Conservation (phyloP, 441 rosid genomes). For the Capsella rubella region DNA sequence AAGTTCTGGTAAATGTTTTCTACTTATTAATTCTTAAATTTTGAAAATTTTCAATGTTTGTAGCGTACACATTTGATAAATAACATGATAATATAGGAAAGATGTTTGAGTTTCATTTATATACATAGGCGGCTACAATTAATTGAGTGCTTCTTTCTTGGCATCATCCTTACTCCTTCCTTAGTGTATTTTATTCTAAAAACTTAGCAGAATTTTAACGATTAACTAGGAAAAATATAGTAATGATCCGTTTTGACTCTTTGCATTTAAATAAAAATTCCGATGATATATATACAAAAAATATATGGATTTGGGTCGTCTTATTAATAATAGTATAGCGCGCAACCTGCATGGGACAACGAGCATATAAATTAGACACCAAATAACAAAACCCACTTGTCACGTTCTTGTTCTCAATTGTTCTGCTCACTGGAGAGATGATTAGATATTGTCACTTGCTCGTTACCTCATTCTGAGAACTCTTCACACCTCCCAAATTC, state of each 20-base stretch:
- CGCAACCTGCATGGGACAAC: constrained; percentile 36
- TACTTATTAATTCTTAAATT: neutral
- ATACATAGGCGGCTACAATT: neutral
- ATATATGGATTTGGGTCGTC: constrained; percentile 6
- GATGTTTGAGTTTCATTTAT: neutral
- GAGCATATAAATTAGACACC: constrained; percentile 6
- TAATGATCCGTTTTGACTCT: constrained; percentile 4
- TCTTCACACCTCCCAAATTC: constrained; percentile 38
- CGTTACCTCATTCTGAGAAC: constrained; percentile 15
- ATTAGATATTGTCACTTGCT: constrained; percentile 37
- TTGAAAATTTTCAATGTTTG: neutral
- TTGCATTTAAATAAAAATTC: constrained; percentile 9
- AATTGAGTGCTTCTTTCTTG: neutral
- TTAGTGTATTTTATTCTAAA: neutral
- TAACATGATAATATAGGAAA: neutral
- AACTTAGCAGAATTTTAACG: neutral
- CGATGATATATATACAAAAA: neutral
- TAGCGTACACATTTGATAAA: neutral
- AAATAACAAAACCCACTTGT: constrained; percentile 33
- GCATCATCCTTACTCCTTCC: neutral
- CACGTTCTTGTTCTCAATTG: constrained; percentile 35
- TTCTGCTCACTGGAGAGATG: neutral
- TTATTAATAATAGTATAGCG: neutral
- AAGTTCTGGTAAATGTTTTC: neutral
- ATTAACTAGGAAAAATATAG: neutral